Base-by-base conservation (phyloP, 2,329 filamentous ascomycete species). In the Byssochlamys sp. region DNA sequence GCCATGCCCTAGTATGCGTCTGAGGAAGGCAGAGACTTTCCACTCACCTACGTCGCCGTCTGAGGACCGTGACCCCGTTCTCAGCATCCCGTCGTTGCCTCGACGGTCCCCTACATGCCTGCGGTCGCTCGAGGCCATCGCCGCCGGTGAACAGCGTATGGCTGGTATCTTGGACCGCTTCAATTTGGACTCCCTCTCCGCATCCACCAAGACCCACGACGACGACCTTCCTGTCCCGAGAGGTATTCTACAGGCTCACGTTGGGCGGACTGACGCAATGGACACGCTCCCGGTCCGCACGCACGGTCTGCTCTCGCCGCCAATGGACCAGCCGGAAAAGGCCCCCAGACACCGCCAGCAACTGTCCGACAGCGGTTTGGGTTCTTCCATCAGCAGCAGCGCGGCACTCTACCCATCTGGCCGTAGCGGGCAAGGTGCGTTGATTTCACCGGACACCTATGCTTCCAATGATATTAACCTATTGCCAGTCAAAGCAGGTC, bases 361-460 rank as follows among this genome's bases (percentile, higher is more conserved):
- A 74, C 83, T 84, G 59, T 94, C 90, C 14, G 91, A 96, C 76
- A 95, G 91, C 71, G 91, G 90, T 56, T 79, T 96, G 62, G 91
- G 91, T 55, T 88, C 90, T 50, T 96, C 91, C 49, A 80, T 96
- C 67, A 82, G 80, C 60, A 88, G 84, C 53, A 80, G 77, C 33
- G 73, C 75, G 57, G 77, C 76, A 57, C 61, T 68, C 50, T 55
- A 64, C 29, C 65, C 66, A 12, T 79, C 83, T 62, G 81, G 83
- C 69, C 71, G 76, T 63, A 71, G 72, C 53, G 67, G 58, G 61
- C 66, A 68, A 72, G 70, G 63, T 77, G 73, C 62, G 62, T 80
- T 75, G 54, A 71, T 73, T 64, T 76, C 75, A 57, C 65, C 60
- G 56, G 61, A 59, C 51, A 48, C 63, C 55, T 57, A 61, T 28